Evolutionary conservation across 2,329 filamentous ascomycete species (phyloP).

Genomic region (Colletotrichum simmondsii): DNA sequence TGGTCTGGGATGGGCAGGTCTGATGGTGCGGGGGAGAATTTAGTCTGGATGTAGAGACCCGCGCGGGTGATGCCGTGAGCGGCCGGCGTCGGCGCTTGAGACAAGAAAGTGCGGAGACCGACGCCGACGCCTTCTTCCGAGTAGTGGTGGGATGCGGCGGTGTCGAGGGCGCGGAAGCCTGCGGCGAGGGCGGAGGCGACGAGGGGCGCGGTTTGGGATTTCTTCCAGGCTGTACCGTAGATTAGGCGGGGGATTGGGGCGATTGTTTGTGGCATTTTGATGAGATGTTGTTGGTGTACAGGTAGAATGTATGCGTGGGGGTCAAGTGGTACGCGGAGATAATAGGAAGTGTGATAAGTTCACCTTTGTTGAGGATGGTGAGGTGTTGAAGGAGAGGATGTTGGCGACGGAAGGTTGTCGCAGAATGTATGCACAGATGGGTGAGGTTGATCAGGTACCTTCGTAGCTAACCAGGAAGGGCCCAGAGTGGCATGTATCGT

Average conservation of each 20-base stretch:
- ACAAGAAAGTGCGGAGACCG: slow-evolving; percentile 61
- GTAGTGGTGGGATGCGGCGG: slow-evolving; percentile 82
- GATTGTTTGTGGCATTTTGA: slow-evolving; percentile 5
- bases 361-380: neutral
- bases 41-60: slow-evolving; percentile 76
- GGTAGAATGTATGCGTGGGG: too few species aligned
- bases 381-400: neutral
- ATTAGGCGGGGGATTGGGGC: slow-evolving; percentile 63
- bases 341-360: neutral
- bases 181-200: slow-evolving; percentile 75
- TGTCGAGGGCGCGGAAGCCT: slow-evolving; percentile 81
- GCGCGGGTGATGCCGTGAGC: slow-evolving; percentile 5
- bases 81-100: neutral
- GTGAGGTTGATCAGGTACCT: too few species aligned
- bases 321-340: neutral
- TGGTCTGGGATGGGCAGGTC: slow-evolving; percentile 69
- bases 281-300: neutral
- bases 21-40: slow-evolving; percentile 59
- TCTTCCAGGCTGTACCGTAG: slow-evolving; percentile 92
- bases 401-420: neutral
- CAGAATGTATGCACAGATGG: slow-evolving; percentile 1
- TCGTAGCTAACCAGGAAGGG: neutral
- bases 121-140: slow-evolving; percentile 76
- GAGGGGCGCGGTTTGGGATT: slow-evolving; percentile 71
- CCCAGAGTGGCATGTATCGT: neutral